These are phyloP conservation scores for Podila epicladia DNA, from an alignment of 192 early-diverging fungal species.

Conservation along the genomic window DNA sequence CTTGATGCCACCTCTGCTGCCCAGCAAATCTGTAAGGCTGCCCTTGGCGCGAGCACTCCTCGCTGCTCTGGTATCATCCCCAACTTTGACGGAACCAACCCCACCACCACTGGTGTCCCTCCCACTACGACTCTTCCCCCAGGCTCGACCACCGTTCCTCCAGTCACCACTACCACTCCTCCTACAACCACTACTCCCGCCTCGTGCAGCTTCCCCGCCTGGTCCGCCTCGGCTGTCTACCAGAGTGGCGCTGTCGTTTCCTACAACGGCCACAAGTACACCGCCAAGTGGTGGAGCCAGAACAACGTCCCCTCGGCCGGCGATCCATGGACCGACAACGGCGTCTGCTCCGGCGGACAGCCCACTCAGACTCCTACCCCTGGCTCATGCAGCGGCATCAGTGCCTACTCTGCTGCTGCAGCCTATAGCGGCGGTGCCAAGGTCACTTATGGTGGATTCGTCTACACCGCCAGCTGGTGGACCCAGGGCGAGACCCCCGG, in stretches of 20 bases:
- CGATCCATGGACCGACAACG: slow-evolving; percentile 52
- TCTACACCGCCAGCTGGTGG: slow-evolving; percentile 60
- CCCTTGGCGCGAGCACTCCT: slow-evolving; percentile 34
- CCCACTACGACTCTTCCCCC: not conserved
- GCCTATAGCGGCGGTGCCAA: slow-evolving; percentile 43
- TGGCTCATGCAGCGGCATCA: slow-evolving; percentile 26
- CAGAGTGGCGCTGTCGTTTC: slow-evolving; percentile 49
- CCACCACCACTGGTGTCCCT: not conserved
- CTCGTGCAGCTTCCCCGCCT: slow-evolving; percentile 52
- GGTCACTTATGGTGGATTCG: slow-evolving; percentile 40
- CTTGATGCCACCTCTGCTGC: slow-evolving; percentile 26
- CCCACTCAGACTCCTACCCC: slow-evolving; percentile 10
- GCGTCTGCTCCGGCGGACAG: slow-evolving; percentile 39
- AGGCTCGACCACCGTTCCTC: not conserved
- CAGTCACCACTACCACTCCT: slow-evolving; percentile 10
- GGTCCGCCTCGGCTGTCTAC: slow-evolving; percentile 38
- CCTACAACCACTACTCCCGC: slow-evolving; percentile 17
- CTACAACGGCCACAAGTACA: slow-evolving; percentile 58
- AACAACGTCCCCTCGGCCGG: slow-evolving; percentile 33
- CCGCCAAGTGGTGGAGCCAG: slow-evolving; percentile 53
- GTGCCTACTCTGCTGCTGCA: slow-evolving; percentile 31
- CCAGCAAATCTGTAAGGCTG: slow-evolving; percentile 51
- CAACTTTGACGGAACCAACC: slow-evolving; percentile 1
- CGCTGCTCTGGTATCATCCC: slow-evolving; percentile 47
- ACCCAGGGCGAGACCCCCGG: slow-evolving; percentile 52